These are phyloP conservation scores for Chamaecrista fasciculata DNA, from an alignment of 306 rosid genomes.

Conservation along the genomic window DNA sequence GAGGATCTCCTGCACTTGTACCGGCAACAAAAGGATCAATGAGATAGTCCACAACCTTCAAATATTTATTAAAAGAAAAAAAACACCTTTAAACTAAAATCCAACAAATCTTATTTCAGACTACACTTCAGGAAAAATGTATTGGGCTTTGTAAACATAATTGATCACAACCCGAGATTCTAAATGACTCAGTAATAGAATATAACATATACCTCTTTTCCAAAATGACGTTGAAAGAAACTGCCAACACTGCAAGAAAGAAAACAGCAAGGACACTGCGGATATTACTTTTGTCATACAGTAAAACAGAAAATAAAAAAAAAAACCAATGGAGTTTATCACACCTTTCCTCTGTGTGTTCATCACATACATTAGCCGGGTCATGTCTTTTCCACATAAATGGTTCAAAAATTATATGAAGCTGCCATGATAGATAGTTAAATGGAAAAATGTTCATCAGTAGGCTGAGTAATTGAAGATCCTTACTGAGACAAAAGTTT, in stretches of 20 bases:
- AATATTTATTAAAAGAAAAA: constrained; percentile 17
- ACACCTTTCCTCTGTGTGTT: constrained; percentile 70
- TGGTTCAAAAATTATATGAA: constrained; percentile 78
- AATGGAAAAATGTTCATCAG: background rate
- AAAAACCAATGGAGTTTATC: constrained; percentile 13
- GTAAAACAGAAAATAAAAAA: constrained; percentile 23
- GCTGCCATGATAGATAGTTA: constrained; percentile 58
- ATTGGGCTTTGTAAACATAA: constrained; percentile 10
- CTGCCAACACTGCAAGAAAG: constrained; percentile 64
- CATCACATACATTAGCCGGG: constrained; percentile 48
- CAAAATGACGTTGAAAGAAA: constrained; percentile 94
- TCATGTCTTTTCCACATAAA: constrained; percentile 65
- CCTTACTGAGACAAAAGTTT: no score
- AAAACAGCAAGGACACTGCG: constrained; percentile 22
- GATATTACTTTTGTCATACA: constrained; percentile 17
- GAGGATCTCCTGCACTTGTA: constrained; percentile 84
- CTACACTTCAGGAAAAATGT: constrained; percentile 10
- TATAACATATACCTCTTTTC: constrained; percentile 66
- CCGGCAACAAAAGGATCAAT: constrained; percentile 92
- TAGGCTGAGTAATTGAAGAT: constrained; percentile 10
- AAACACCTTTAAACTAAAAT: background rate
- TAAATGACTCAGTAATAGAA: constrained; percentile 2
- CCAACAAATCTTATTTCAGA: constrained; percentile 6
- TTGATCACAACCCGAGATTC: constrained; percentile 10
- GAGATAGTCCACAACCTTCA: constrained; percentile 91